Conservation (phyloP, 2,329 filamentous ascomycete genomes). For the Cladosporium austrohemisphaericum region DNA sequence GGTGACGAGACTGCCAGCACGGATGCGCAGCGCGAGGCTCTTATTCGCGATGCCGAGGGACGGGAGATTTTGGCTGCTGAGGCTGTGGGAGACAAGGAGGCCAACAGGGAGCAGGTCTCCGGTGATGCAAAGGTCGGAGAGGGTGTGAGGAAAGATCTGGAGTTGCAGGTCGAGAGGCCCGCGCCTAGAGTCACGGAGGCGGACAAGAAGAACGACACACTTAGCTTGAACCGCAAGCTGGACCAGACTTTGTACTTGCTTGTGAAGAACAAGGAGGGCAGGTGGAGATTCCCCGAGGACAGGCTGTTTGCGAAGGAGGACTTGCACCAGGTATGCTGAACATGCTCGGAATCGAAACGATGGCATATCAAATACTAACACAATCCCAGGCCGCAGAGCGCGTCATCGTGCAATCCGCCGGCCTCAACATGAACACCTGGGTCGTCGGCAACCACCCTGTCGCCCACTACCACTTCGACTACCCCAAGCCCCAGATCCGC, state of each 20-base stretch:
- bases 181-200: slow-evolving; percentile 70
- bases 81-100: slow-evolving; percentile 38
- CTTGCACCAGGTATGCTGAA: slow-evolving; percentile 69
- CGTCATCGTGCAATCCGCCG: slow-evolving; percentile 71
- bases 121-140: slow-evolving; percentile 28
- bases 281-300: slow-evolving; percentile 80
- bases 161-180: slow-evolving; percentile 59
- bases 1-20: slow-evolving; percentile 66
- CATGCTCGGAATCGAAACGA: not conserved
- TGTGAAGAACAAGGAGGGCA: slow-evolving; percentile 66
- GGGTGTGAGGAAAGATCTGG: slow-evolving; percentile 21
- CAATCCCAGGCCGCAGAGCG: slow-evolving; percentile 69
- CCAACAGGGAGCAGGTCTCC: slow-evolving; percentile 43
- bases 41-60: slow-evolving; percentile 71
- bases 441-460: slow-evolving; percentile 87
- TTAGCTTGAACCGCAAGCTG: slow-evolving; percentile 73
- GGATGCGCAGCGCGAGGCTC: slow-evolving; percentile 61
- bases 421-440: slow-evolving; percentile 98
- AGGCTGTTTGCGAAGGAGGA: slow-evolving; percentile 67
- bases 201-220: slow-evolving; percentile 69
- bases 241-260: slow-evolving; percentile 83
- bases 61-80: slow-evolving; percentile 48
- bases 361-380: slow-evolving; percentile 20
- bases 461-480: slow-evolving; percentile 66
- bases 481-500: slow-evolving; percentile 37